phyloP scores from a whole-genome alignment of 2,329 filamentous ascomycete genomes.

The Neoscytalidium dimidiatum region DNA sequence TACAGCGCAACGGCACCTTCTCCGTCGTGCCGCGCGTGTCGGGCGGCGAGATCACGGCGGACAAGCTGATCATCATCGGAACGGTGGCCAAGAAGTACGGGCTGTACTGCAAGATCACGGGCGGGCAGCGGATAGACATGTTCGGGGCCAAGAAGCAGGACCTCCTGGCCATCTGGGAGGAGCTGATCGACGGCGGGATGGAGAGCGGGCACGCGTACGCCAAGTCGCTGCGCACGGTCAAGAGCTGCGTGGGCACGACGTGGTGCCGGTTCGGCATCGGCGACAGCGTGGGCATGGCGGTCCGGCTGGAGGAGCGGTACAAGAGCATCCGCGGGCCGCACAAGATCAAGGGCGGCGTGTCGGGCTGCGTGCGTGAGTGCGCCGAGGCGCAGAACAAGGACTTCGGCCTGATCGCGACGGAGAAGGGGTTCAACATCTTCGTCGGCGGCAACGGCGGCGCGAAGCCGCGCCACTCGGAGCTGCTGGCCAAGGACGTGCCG shows the following conservation, averaged over 20 bases:
- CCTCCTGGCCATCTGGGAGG: slow-evolving; percentile 77
- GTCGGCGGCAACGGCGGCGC: slow-evolving; percentile 88
- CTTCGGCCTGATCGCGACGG: slow-evolving; percentile 87
- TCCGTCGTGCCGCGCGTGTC: slow-evolving; percentile 82
- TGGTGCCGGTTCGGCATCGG: slow-evolving; percentile 91
- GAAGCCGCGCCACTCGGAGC: slow-evolving; percentile 77
- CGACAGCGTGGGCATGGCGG: slow-evolving; percentile 88
- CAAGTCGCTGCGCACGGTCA: slow-evolving; percentile 85
- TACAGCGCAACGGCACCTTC: slow-evolving; percentile 89
- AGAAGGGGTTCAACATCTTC: slow-evolving; percentile 92
- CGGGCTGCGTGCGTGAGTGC: slow-evolving; percentile 88
- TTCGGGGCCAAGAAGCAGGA: slow-evolving; percentile 90
- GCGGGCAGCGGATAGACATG: slow-evolving; percentile 89
- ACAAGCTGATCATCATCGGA: slow-evolving; percentile 81
- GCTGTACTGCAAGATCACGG: slow-evolving; percentile 90
- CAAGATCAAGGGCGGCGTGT: slow-evolving; percentile 89
- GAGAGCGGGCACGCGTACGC: slow-evolving; percentile 91
- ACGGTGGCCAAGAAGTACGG: slow-evolving; percentile 81
- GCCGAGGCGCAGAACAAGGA: slow-evolving; percentile 93
- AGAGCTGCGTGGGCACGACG: slow-evolving; percentile 86
- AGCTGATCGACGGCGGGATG: slow-evolving; percentile 80
- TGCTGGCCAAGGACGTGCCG: slow-evolving; percentile 83
- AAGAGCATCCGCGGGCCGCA: slow-evolving; percentile 88
- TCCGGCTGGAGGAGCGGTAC: slow-evolving; percentile 84
- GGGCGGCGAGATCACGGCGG: slow-evolving; percentile 83